A percentile compares a stretch with the other conserved stretches of the same genome.
phyloP scores from a whole-genome alignment of 805 yeast species.

The Novakomyces olei region DNA sequence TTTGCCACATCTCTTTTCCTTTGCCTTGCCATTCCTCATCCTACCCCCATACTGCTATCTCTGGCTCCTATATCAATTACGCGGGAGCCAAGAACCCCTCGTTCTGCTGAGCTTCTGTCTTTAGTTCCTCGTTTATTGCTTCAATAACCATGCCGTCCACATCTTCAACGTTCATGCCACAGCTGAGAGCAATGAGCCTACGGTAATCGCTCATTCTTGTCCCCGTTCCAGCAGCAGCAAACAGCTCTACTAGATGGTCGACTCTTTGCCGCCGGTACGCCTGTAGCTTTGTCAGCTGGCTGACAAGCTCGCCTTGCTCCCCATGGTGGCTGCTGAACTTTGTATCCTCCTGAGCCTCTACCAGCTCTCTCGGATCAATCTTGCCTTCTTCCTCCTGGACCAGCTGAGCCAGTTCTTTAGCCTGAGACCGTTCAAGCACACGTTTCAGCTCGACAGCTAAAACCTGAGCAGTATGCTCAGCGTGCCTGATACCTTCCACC shows the following conservation, averaged over 20 bases:
- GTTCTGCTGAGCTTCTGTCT: no score
- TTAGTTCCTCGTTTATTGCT: constrained; percentile 23
- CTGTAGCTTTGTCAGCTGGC: constrained; percentile 23
- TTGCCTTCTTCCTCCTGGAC: constrained; percentile 34
- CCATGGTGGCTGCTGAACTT: no score
- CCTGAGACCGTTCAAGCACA: constrained; percentile 42
- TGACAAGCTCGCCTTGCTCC: no score
- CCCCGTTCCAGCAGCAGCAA: constrained; percentile 25
- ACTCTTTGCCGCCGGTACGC: constrained; percentile 20
- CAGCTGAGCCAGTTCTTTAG: constrained; percentile 33
- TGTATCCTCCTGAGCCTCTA: no score
- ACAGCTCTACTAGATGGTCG: constrained; percentile 28
- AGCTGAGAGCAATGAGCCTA: constrained; percentile 48
- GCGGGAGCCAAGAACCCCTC: no score
- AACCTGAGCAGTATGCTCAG: constrained; percentile 10
- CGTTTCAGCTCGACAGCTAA: constrained; percentile 19
- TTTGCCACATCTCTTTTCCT: no score
- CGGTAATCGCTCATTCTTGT: constrained; percentile 58
- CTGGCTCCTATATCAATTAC: no score
- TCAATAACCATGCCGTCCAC: constrained; percentile 67
- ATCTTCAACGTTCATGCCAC: constrained; percentile 59
- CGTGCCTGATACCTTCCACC: no score
- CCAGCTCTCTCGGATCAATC: no score
- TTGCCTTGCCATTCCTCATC: no score
- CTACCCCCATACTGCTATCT: no score